Conservation (phyloP, 768 basidiomycete species). For the Tulasnella sp. region DNA sequence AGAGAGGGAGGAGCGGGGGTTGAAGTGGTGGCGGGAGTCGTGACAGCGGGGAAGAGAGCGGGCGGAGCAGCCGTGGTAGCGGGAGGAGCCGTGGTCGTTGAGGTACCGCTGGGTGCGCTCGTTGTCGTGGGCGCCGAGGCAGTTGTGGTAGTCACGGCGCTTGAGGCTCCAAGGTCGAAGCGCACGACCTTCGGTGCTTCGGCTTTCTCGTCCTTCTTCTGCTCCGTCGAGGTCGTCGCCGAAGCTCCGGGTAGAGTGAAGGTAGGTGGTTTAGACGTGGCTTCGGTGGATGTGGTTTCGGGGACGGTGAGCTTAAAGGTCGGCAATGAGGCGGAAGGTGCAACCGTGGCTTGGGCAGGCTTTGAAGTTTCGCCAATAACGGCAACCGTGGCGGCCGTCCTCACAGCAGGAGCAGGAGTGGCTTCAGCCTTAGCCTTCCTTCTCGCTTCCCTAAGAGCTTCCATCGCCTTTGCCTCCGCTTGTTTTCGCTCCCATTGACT, state of each 20-base stretch:
- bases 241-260: neutral
- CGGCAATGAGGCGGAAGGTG: slow-evolving; percentile 16
- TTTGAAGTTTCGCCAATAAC: neutral
- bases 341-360: slow-evolving; percentile 2
- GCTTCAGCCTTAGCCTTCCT: slow-evolving; percentile 39
- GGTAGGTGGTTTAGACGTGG: neutral
- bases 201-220: slow-evolving; percentile 6
- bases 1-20: neutral
- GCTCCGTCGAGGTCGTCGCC: neutral
- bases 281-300: slow-evolving; percentile 38
- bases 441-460: slow-evolving; percentile 61
- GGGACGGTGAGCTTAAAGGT: slow-evolving; percentile 39
- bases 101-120: neutral
- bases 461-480: slow-evolving; percentile 77
- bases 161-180: neutral
- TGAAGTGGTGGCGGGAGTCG: neutral
- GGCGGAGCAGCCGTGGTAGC: neutral
- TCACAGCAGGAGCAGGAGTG: slow-evolving; percentile 45
- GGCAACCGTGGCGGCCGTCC: slow-evolving; percentile 41
- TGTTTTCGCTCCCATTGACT: slow-evolving; percentile 85
- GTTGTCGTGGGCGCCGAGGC: neutral
- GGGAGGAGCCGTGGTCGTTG: neutral
- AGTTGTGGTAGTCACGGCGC: neutral
- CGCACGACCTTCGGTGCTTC: neutral
- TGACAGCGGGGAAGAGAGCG: neutral